Conservation (phyloP, 208 protist genomes). For the Strigomonas galati region DNA sequence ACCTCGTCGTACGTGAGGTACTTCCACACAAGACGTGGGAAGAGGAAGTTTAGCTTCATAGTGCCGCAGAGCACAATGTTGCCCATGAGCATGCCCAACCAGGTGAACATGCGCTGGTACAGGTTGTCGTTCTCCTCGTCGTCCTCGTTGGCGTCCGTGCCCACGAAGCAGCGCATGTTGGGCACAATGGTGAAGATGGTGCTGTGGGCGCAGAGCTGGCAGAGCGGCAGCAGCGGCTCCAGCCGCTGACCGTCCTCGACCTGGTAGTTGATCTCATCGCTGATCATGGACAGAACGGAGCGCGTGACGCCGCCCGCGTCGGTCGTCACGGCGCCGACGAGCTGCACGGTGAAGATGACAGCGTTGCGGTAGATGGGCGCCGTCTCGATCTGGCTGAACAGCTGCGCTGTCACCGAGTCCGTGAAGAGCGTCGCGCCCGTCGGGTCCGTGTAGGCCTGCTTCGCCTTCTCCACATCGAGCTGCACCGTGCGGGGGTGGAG, state of each 20-base stretch:
- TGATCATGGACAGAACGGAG: slow-evolving; percentile 79
- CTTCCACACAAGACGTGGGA: slow-evolving; percentile 86
- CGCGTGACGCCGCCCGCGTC: slow-evolving; percentile 87
- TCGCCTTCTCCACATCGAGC: slow-evolving; percentile 51
- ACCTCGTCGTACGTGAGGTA: slow-evolving; percentile 66
- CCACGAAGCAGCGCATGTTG: slow-evolving; percentile 64
- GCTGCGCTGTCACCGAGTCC: slow-evolving; percentile 40
- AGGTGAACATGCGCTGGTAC: slow-evolving; percentile 48
- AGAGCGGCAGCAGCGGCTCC: slow-evolving; percentile 77
- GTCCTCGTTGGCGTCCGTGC: slow-evolving; percentile 20
- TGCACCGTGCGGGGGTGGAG: slow-evolving; percentile 32
- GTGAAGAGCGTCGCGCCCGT: background rate
- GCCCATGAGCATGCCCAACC: slow-evolving; percentile 84
- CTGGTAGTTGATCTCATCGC: slow-evolving; percentile 80
- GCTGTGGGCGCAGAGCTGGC: slow-evolving; percentile 73
- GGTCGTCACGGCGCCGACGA: slow-evolving; percentile 49
- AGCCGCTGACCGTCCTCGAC: slow-evolving; percentile 36
- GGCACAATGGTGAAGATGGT: slow-evolving; percentile 81
- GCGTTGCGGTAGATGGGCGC: slow-evolving; percentile 64
- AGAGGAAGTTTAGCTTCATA: slow-evolving; percentile 59
- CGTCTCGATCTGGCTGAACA: slow-evolving; percentile 68
- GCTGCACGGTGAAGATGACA: slow-evolving; percentile 76
- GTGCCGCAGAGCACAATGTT: slow-evolving; percentile 83
- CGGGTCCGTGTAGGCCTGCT: slow-evolving; percentile 22
- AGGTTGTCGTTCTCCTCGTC: slow-evolving; percentile 37